Percentiles rank a stretch among this genome's conserved stretches.
phyloP scores from a whole-genome alignment of 2,329 filamentous ascomycete species.

The Phialophora macrospora region DNA sequence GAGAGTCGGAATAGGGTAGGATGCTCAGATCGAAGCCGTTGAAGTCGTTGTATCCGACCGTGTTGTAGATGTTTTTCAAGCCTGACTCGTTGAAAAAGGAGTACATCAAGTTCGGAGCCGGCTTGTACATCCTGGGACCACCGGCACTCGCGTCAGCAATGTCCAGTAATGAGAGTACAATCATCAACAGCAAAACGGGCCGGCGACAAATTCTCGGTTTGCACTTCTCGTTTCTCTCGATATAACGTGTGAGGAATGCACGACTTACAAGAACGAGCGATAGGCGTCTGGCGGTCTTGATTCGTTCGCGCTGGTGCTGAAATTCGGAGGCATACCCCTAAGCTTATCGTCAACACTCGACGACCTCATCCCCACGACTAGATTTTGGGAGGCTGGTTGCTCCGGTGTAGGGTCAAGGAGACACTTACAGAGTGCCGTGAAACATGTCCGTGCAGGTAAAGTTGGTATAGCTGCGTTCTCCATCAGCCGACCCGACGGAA shows the following conservation, averaged over 20 bases:
- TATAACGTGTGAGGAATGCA: background rate
- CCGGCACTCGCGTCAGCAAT: background rate
- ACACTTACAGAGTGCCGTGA: slow-evolving; percentile 26
- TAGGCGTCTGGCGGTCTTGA: slow-evolving; percentile 17
- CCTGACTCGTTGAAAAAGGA: slow-evolving; percentile 26
- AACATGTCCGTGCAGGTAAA: slow-evolving; percentile 32
- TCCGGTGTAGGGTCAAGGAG: background rate
- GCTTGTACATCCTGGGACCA: slow-evolving; percentile 15
- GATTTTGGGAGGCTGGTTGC: background rate
- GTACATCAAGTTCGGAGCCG: slow-evolving; percentile 23
- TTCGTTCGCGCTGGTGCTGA: slow-evolving; percentile 12
- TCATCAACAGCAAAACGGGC: background rate
- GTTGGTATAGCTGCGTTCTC: slow-evolving; percentile 15
- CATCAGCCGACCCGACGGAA: background rate
- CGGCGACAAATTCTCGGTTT: background rate
- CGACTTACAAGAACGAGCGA: slow-evolving; percentile 24
- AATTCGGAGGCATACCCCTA: background rate
- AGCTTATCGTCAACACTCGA: background rate
- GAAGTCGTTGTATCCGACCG: slow-evolving; percentile 17
- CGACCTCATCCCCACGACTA: background rate
- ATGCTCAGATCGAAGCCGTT: slow-evolving; percentile 16
- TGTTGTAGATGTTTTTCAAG: slow-evolving; percentile 30
- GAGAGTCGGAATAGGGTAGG: slow-evolving; percentile 18
- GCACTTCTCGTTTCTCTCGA: background rate
- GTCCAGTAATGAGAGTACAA: background rate